A percentile compares a stretch with the other conserved stretches of the same genome.
These are phyloP conservation scores for Fomitopsis palustris DNA, from an alignment of 1,284 basidiomycete genomes.

Conservation along the genomic window DNA sequence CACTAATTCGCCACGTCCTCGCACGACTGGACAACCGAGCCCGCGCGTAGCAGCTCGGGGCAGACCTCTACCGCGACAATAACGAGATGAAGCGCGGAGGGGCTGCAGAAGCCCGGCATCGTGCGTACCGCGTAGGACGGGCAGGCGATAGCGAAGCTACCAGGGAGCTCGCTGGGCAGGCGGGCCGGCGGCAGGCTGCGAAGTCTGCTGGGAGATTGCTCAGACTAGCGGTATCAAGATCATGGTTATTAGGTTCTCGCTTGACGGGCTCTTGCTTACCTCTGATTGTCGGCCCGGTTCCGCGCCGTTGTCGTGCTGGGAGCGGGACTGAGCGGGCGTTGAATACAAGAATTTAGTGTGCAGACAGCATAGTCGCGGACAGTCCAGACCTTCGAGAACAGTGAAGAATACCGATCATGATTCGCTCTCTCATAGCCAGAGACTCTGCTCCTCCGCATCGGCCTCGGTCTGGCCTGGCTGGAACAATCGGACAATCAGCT, in stretches of 20 bases:
- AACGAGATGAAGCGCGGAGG: too few species aligned
- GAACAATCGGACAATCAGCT: too few species aligned
- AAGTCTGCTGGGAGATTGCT: constrained; percentile 20
- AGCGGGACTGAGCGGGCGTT: not conserved
- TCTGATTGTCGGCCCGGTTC: constrained; percentile 9
- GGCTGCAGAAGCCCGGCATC: constrained; percentile 1
- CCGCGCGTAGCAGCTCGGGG: too few species aligned
- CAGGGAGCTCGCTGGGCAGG: constrained; percentile 22
- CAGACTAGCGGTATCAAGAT: constrained; percentile 9
- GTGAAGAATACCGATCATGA: not conserved
- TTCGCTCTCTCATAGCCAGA: not conserved
- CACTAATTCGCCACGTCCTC: too few species aligned
- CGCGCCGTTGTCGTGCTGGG: constrained; percentile 6
- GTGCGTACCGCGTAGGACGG: constrained; percentile 5
- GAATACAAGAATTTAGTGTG: not conserved
- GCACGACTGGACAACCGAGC: too few species aligned
- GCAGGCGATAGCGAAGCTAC: too few species aligned
- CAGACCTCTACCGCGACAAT: too few species aligned
- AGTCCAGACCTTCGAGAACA: not conserved
- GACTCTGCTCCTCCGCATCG: too few species aligned
- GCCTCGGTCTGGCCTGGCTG: too few species aligned
- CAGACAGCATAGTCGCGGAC: not conserved
- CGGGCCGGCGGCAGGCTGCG: constrained; percentile 21
- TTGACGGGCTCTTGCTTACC: constrained; percentile 8
- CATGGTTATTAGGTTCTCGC: constrained; percentile 10